Evolutionary conservation across 805 yeast genomes (phyloP), one percentile per base, ranked within the genome.

Genomic region (Lipomyces sp.): DNA sequence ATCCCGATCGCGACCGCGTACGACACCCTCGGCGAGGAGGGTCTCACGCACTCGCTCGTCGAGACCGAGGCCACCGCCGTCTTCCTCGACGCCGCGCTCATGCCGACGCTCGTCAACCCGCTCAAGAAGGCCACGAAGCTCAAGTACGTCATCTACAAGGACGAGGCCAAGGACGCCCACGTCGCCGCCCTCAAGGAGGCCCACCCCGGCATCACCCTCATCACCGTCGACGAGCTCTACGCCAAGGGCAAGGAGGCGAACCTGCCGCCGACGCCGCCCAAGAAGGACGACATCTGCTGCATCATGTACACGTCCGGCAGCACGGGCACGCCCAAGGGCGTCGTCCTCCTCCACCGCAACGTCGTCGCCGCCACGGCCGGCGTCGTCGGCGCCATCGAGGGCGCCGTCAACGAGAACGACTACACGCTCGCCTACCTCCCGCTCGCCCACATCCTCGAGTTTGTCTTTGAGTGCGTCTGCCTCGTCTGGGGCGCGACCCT

Each of bases 1-100:
- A 83, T 93, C 53, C 86, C 98, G 22, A 77, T 85, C 50, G 98
- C 89, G 36, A 93, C 98, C 14, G 98, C 98, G 34, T 93, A 93
- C 69, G 97, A 90, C 68, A 88, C 96, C 38, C 75, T 90, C 59
- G 97, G 97, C 51, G 95, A 88, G 69, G 76, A 77, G 33, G 72
- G 71, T 23, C 76, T 90, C 64, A 84, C 83, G 50, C 95, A 85
- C 70, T 89, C 97, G 2, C 75, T 93, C 64, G 75, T 78, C 36
- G 86, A 90, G 71, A 88, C 98, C 3, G 86, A 76, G 43, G 80
- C 95, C 24, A 74, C 70, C 47, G 95, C 83, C 21, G 74, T 93
- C 53, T 88, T 84, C 70, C 85, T 95, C 40, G 98, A 93, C 67
- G 89, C 85, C 64, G 74, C 78, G 18, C 75, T 90, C 53, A 75